A percentile compares a stretch with the other conserved stretches of the same genome.
phyloP scores from a whole-genome alignment of 1,284 basidiomycete species.

The Austroboletus novae-zelandiae region DNA sequence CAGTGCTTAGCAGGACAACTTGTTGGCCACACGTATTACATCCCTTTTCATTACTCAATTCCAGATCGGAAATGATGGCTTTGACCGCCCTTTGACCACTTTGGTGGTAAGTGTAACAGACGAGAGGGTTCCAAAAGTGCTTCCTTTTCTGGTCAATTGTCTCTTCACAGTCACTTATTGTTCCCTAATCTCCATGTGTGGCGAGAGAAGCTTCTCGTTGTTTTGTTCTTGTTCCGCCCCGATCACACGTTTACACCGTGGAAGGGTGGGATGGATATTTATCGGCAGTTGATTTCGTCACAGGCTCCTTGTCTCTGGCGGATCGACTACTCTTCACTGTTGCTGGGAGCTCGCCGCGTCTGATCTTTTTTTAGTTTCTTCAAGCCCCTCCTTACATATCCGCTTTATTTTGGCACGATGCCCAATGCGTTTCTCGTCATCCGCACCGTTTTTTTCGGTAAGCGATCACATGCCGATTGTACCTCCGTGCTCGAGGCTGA shows the following conservation, averaged over 20 bases:
- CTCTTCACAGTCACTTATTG: constrained; percentile 6
- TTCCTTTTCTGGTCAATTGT: constrained; percentile 26
- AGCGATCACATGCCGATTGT: constrained; percentile 20
- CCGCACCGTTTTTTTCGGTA: constrained; percentile 58
- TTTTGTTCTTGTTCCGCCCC: constrained; percentile 14
- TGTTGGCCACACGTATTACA: background rate
- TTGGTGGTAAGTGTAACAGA: too few relatives aligned
- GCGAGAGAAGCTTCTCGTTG: constrained; percentile 10
- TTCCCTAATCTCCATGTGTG: constrained; percentile 3
- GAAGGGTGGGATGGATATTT: constrained; percentile 10
- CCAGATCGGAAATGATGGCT: too few relatives aligned
- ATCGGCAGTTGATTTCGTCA: constrained; percentile 6
- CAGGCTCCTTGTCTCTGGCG: constrained; percentile 15
- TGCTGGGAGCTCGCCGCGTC: constrained; percentile 12
- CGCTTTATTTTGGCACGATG: constrained; percentile 24
- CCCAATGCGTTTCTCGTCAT: constrained; percentile 47
- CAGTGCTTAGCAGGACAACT: background rate
- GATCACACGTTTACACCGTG: background rate
- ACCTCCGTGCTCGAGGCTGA: background rate
- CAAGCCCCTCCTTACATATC: background rate
- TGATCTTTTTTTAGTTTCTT: background rate
- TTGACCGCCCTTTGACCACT: too few relatives aligned
- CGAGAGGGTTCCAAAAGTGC: background rate
- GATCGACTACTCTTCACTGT: constrained; percentile 12
- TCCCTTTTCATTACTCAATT: background rate